Conservation (phyloP, 1,284 basidiomycete species). For the Moesziomyces antarcticus region DNA sequence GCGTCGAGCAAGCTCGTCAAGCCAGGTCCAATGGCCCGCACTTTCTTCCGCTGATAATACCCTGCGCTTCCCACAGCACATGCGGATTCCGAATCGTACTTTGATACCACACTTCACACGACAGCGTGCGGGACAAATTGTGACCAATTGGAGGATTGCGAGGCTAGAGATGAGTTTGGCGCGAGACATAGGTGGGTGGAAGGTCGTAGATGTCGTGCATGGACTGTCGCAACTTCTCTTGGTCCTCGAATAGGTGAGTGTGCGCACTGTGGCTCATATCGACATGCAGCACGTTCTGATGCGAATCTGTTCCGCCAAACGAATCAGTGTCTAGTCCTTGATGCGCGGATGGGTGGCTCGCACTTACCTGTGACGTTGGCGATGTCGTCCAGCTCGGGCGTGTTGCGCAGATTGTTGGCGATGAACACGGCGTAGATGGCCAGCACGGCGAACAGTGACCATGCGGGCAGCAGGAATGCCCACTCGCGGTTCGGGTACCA, state of each 20-base stretch:
- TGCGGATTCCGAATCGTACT: too few relatives aligned
- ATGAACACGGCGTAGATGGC: constrained; percentile 52
- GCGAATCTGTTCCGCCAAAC: constrained; percentile 1
- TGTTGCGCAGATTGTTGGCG: constrained; percentile 35
- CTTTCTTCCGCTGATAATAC: constrained; percentile 24
- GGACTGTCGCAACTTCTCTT: constrained; percentile 3
- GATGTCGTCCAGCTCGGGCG: constrained; percentile 44
- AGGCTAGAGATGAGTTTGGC: constrained; percentile 19
- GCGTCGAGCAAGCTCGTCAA: constrained; percentile 25
- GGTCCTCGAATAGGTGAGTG: constrained; percentile 23
- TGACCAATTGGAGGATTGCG: too few relatives aligned
- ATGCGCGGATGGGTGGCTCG: not conserved
- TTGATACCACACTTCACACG: too few relatives aligned
- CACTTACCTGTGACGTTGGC: constrained; percentile 28
- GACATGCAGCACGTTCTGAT: constrained; percentile 25
- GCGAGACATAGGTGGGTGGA: constrained; percentile 47
- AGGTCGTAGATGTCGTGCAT: constrained; percentile 49
- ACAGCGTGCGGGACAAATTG: too few relatives aligned
- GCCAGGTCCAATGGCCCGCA: constrained; percentile 40
- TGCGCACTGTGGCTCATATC: constrained; percentile 5
- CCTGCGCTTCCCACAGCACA: not conserved
- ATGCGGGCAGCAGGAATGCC: constrained; percentile 56
- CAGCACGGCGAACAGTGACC: constrained; percentile 52
- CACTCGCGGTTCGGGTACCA: constrained; percentile 61
- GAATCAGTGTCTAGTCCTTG: not conserved